phyloP scores from a whole-genome alignment of 176 grass and related monocot genomes.

The Aegilops longissima region DNA sequence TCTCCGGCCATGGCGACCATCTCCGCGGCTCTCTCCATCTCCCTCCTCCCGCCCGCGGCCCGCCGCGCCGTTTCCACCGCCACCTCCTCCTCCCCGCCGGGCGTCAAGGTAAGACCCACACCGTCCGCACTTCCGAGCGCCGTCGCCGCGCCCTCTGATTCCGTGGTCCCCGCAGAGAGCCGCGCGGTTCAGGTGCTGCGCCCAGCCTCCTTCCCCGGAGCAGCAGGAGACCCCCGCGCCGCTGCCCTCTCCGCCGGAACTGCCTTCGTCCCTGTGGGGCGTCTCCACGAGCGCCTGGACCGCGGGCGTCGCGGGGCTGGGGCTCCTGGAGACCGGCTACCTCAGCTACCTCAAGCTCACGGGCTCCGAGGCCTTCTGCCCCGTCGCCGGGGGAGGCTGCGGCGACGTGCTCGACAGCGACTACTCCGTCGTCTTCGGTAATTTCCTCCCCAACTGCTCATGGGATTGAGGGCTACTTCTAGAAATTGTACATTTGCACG shows the following conservation, averaged over 20 bases:
- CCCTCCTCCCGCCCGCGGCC: slow-evolving; percentile 26
- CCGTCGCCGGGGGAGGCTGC: slow-evolving; percentile 60
- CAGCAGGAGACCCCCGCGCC: slow-evolving; percentile 19
- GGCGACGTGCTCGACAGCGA: slow-evolving; percentile 79
- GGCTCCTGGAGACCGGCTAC: slow-evolving; percentile 84
- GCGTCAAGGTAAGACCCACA: slow-evolving; percentile 26
- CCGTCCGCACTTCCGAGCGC: background rate
- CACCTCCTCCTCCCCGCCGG: background rate
- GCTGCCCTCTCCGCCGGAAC: background rate
- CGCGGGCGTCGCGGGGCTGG: slow-evolving; percentile 60
- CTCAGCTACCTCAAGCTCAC: slow-evolving; percentile 87
- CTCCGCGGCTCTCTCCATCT: slow-evolving; percentile 38
- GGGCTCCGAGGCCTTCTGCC: slow-evolving; percentile 80
- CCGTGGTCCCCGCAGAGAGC: slow-evolving; percentile 27
- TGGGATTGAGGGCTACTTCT: background rate
- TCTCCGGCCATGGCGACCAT: slow-evolving; percentile 56
- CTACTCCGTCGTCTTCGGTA: slow-evolving; percentile 81
- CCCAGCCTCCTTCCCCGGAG: slow-evolving; percentile 36
- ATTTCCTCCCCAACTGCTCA: background rate
- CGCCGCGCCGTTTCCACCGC: background rate
- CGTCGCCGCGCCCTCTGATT: background rate
- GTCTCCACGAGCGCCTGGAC: slow-evolving; percentile 63
- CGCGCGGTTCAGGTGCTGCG: slow-evolving; percentile 45
- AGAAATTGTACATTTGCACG: background rate
- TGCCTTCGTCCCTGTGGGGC: slow-evolving; percentile 41